phyloP scores from a whole-genome alignment of 805 yeast species.

The Yarrowia deformans region DNA sequence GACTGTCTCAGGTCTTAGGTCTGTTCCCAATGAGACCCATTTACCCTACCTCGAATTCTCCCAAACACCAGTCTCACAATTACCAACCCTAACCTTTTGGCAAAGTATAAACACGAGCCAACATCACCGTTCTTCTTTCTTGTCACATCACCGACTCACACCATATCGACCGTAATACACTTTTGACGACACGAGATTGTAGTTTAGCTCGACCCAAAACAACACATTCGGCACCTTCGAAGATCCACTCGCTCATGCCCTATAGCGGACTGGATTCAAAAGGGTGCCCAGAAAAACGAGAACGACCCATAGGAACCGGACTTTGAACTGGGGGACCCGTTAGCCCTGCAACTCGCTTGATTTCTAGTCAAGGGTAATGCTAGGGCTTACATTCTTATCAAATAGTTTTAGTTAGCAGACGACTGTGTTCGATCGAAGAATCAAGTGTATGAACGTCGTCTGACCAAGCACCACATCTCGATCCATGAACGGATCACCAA shows the following conservation, averaged over 20 bases:
- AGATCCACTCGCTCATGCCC: slow-evolving; percentile 42
- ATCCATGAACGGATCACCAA: too few species aligned
- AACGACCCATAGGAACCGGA: slow-evolving; percentile 39
- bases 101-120: slow-evolving; percentile 26
- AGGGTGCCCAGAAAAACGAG: slow-evolving; percentile 42
- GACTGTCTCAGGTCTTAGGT: too few species aligned
- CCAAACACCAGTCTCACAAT: slow-evolving; percentile 17
- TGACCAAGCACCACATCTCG: too few species aligned
- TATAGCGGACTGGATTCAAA: slow-evolving; percentile 43
- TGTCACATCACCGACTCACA: slow-evolving; percentile 2
- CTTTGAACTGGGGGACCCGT: slow-evolving; percentile 37
- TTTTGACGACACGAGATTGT: slow-evolving; percentile 38
- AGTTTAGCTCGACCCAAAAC: slow-evolving; percentile 35
- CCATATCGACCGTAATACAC: slow-evolving; percentile 34
- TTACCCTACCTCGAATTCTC: slow-evolving; percentile 9
- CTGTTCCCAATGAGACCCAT: neutral
- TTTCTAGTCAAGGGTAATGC: slow-evolving; percentile 30
- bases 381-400: slow-evolving; percentile 23
- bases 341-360: slow-evolving; percentile 34
- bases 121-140: neutral
- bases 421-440: too few species aligned
- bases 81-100: slow-evolving; percentile 23
- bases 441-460: too few species aligned
- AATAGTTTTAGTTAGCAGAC: neutral
- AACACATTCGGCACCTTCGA: slow-evolving; percentile 40